Conservation (phyloP, 2,329 filamentous ascomycete genomes). For the Neopestalotiopsis sp. region DNA sequence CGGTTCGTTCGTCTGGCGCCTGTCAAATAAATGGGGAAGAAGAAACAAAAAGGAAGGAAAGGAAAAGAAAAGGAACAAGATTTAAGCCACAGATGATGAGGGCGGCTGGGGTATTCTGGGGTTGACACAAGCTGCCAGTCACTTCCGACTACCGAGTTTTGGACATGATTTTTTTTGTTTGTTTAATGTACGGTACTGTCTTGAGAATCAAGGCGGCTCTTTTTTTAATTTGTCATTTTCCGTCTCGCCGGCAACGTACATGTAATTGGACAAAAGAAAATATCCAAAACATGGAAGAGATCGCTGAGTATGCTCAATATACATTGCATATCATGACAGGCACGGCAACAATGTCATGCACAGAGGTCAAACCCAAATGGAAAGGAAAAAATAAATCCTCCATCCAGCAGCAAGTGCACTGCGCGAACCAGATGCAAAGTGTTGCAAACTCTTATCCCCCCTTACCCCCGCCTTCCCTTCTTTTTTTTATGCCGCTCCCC, state of each 20-base stretch:
- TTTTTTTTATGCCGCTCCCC: not conserved
- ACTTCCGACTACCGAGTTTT: not conserved
- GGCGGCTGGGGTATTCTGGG: not conserved
- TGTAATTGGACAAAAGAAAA: not conserved
- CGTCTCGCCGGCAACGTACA: not conserved
- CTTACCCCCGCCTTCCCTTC: not conserved
- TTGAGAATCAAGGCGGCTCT: not conserved
- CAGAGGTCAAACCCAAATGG: not conserved
- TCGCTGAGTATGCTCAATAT: not conserved
- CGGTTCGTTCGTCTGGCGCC: not conserved
- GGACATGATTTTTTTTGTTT: not conserved
- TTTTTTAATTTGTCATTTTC: not conserved
- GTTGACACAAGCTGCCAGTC: not conserved
- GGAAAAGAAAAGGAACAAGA: constrained; percentile 3
- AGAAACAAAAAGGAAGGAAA: not conserved
- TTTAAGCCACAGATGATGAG: not conserved
- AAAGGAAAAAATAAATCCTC: too few relatives aligned
- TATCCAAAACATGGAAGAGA: too few relatives aligned
- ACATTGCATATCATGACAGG: not conserved
- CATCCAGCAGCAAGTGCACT: not conserved
- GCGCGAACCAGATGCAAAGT: not conserved
- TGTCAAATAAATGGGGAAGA: not conserved
- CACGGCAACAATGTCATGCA: not conserved
- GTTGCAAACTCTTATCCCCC: not conserved
- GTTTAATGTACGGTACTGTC: not conserved